These are phyloP conservation scores for Globisporangium cederbergense DNA, from an alignment of 352 stramenopile genomes.

Conservation along the genomic window DNA sequence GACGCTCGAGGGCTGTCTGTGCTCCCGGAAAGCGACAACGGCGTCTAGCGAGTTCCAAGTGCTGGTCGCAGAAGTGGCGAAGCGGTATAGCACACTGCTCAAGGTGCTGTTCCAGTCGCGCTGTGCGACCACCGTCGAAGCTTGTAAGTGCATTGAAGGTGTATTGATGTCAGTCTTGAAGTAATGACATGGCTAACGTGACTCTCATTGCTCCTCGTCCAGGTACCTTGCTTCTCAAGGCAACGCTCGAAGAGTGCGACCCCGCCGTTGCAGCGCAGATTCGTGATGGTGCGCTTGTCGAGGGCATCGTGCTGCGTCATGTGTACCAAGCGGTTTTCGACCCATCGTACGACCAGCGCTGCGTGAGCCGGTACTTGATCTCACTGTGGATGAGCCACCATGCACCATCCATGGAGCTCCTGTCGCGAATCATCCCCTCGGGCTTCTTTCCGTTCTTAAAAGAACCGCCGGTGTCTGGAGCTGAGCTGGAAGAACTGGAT, in stretches of 20 bases:
- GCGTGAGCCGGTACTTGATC: slow-evolving; percentile 93
- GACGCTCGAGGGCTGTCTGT: slow-evolving; percentile 90
- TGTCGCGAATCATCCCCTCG: slow-evolving; percentile 87
- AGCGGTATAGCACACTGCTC: slow-evolving; percentile 80
- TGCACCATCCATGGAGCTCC: slow-evolving; percentile 81
- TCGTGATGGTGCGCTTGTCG: slow-evolving; percentile 89
- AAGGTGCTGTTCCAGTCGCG: slow-evolving; percentile 89
- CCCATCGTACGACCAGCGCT: slow-evolving; percentile 89
- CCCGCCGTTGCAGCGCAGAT: slow-evolving; percentile 79
- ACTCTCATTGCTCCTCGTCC: slow-evolving; percentile 26
- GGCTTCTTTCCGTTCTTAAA: slow-evolving; percentile 89
- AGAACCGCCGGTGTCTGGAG: slow-evolving; percentile 71
- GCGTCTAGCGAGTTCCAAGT: slow-evolving; percentile 55
- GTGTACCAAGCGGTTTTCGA: slow-evolving; percentile 93
- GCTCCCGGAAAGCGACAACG: slow-evolving; percentile 87
- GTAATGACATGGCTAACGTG: not conserved
- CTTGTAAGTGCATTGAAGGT: slow-evolving; percentile 40
- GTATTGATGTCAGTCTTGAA: not conserved
- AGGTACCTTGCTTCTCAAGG: slow-evolving; percentile 91
- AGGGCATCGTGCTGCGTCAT: slow-evolving; percentile 91
- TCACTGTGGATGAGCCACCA: slow-evolving; percentile 94
- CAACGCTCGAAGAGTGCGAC: slow-evolving; percentile 87
- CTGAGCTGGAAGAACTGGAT: slow-evolving; percentile 86
- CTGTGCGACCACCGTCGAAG: slow-evolving; percentile 82
- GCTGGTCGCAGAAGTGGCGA: slow-evolving; percentile 59